These are phyloP conservation scores for Candida montana DNA, from an alignment of 805 yeast genomes.

Conservation along the genomic window DNA sequence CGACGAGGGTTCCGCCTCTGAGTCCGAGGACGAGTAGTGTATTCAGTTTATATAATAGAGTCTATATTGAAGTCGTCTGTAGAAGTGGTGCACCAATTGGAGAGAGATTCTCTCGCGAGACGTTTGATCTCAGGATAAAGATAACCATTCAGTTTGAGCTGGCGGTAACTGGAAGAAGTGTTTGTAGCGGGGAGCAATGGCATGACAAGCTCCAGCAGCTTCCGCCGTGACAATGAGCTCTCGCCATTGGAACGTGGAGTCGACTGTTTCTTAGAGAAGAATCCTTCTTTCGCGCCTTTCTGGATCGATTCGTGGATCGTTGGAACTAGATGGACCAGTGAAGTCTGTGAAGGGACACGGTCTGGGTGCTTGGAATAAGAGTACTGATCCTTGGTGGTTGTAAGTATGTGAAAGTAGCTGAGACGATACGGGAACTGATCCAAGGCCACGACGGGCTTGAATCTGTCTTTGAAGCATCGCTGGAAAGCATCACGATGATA, in stretches of 20 bases:
- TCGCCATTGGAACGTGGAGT: constrained; percentile 41
- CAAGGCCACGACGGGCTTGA: no score
- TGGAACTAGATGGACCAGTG: constrained; percentile 26
- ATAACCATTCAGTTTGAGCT: constrained; percentile 25
- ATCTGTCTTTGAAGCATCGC: constrained; percentile 17
- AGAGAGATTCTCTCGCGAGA: constrained; percentile 28
- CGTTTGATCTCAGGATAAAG: constrained; percentile 29
- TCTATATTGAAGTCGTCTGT: constrained; percentile 35
- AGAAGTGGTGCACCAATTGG: constrained; percentile 43
- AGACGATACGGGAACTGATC: no score
- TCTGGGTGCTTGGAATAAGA: constrained; percentile 10
- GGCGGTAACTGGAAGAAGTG: constrained; percentile 22
- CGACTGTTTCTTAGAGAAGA: constrained; percentile 38
- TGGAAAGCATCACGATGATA: constrained; percentile 12
- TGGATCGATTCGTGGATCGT: constrained; percentile 32
- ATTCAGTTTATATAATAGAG: no score
- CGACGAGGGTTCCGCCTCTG: constrained; percentile 20
- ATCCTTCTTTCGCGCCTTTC: constrained; percentile 60
- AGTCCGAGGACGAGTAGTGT: constrained; percentile 16
- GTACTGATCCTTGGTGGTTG: no score
- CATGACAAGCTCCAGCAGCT: constrained; percentile 19
- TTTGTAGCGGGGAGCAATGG: constrained; percentile 16
- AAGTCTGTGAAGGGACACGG: constrained; percentile 20
- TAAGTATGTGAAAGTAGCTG: no score
- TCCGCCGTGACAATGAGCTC: constrained; percentile 30